phyloP scores from a whole-genome alignment of 352 stramenopile genomes.

The Globisporangium heterothallicum region DNA sequence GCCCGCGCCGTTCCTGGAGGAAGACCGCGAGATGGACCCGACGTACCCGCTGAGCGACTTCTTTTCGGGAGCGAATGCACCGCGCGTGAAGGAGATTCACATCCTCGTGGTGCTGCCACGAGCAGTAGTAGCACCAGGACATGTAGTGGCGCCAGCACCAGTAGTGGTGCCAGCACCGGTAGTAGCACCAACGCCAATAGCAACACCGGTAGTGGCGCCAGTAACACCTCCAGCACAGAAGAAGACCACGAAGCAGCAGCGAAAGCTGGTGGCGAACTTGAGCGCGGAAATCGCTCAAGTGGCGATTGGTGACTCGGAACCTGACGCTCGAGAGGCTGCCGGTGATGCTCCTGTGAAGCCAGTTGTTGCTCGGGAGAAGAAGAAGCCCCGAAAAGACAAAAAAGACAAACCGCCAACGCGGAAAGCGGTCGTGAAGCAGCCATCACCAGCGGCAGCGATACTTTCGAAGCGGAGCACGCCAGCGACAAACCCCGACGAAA shows the following conservation, averaged over 20 bases:
- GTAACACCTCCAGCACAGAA: neutral
- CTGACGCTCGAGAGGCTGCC: neutral
- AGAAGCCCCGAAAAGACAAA: neutral
- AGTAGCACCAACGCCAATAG: neutral
- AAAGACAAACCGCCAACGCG: neutral
- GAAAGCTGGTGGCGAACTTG: neutral
- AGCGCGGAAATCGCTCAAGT: no score
- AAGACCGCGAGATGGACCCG: conserved; percentile 10
- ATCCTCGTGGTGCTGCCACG: neutral
- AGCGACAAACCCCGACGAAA: neutral
- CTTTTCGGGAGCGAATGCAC: conserved; percentile 6
- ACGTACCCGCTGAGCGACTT: conserved; percentile 14
- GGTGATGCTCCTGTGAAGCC: neutral
- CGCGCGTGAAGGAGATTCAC: neutral
- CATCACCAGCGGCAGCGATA: neutral
- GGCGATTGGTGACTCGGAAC: no score
- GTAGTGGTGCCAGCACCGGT: neutral
- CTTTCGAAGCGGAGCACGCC: neutral
- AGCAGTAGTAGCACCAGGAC: neutral
- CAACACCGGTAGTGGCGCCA: neutral
- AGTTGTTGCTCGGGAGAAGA: neutral
- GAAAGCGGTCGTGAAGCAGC: neutral
- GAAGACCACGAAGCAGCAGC: neutral
- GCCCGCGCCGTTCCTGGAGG: neutral
- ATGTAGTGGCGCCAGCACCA: neutral